Conservation (phyloP, 495 filamentous ascomycete species). For the Xylaria cubensis region DNA sequence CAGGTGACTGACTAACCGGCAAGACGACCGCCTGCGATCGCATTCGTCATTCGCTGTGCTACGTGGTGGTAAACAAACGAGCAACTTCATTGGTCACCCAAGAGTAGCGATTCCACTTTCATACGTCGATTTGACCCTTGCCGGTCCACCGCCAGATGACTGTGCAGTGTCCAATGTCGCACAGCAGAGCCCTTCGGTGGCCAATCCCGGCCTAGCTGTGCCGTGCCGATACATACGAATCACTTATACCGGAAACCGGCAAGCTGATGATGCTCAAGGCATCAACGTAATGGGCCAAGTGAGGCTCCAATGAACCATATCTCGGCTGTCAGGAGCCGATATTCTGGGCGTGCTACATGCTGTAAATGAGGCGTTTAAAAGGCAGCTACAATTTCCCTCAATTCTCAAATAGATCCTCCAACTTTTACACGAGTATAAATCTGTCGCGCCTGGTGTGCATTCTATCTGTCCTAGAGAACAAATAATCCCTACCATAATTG, state of each 20-base stretch:
- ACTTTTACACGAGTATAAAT: neutral
- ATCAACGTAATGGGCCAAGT: conserved; percentile 15
- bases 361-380: conserved; percentile 14
- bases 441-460: conserved; percentile 9
- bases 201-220: conserved; percentile 23
- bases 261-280: neutral
- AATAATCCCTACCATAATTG: neutral
- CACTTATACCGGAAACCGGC: conserved; percentile 23
- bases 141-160: conserved; percentile 19
- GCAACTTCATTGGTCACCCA: conserved; percentile 9
- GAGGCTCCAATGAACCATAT: conserved; percentile 4
- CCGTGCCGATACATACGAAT: conserved; percentile 15
- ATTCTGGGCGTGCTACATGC: neutral
- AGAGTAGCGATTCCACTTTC: neutral
- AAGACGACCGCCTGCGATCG: neutral
- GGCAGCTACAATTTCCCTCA: conserved; percentile 9
- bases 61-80: neutral
- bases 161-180: conserved; percentile 14
- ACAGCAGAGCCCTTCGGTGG: conserved; percentile 14
- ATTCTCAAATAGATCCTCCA: conserved; percentile 1
- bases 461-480: neutral
- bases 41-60: conserved; percentile 14
- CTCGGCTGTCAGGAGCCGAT: conserved; percentile 11
- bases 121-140: neutral
- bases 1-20: conserved; percentile 14